Conservation (phyloP, 306 rosid species). For the Cicer judaicum region DNA sequence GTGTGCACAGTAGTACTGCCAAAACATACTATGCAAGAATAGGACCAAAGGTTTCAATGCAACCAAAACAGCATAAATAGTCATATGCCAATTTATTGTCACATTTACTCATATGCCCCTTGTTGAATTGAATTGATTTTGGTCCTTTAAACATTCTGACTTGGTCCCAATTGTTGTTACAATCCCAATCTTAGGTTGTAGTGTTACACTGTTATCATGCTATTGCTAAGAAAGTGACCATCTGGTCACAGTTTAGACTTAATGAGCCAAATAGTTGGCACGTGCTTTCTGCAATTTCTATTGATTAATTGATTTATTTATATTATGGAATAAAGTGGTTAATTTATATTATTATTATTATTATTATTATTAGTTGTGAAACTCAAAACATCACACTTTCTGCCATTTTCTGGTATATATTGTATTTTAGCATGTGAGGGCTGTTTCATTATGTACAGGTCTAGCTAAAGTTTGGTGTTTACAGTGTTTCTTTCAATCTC, state of each 20-base stretch:
- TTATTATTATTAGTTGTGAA: background rate
- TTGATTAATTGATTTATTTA: slow-evolving; percentile 27
- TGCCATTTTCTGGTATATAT: slow-evolving; percentile 19
- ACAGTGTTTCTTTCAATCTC: slow-evolving; percentile 39
- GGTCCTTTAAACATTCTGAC: background rate
- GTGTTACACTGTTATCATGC: background rate
- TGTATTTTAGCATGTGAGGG: slow-evolving; percentile 44
- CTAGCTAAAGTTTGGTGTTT: slow-evolving; percentile 39
- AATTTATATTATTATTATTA: slow-evolving; percentile 11
- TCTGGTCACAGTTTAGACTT: slow-evolving; percentile 21
- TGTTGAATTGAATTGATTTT: slow-evolving; percentile 10
- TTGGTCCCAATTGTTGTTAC: slow-evolving; percentile 10
- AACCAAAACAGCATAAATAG: slow-evolving; percentile 47
- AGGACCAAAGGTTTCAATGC: slow-evolving; percentile 41
- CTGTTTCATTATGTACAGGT: slow-evolving; percentile 40
- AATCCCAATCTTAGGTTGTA: slow-evolving; percentile 15
- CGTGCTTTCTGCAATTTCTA: slow-evolving; percentile 43
- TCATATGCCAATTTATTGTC: slow-evolving; percentile 25
- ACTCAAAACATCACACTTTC: slow-evolving; percentile 26
- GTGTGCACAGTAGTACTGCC: slow-evolving; percentile 9
- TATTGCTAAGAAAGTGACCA: slow-evolving; percentile 21
- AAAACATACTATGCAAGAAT: background rate
- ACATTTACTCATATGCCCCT: slow-evolving; percentile 42
- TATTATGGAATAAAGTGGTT: slow-evolving; percentile 2
- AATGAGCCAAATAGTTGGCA: slow-evolving; percentile 28